phyloP scores from a whole-genome alignment of 768 basidiomycete species.

The Tylopilus sp. region DNA sequence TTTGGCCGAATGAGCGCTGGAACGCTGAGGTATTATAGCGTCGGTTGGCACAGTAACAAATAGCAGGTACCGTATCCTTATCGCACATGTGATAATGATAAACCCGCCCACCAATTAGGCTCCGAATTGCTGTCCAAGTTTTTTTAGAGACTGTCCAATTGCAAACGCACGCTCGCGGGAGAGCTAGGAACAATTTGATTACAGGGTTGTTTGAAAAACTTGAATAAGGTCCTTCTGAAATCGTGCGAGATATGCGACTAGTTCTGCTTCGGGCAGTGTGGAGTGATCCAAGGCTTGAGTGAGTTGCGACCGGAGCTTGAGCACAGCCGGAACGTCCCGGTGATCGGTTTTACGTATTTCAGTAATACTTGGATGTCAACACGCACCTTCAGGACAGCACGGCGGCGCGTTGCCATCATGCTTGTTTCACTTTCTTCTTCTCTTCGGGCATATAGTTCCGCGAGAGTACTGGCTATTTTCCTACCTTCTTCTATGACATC shows the following conservation, averaged over 20 bases:
- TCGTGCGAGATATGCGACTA: constrained; percentile 59
- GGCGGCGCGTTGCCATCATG: constrained; percentile 58
- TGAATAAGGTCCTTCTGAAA: constrained; percentile 71
- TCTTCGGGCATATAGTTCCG: constrained; percentile 51
- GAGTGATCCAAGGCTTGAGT: constrained; percentile 71
- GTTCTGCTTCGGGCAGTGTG: constrained; percentile 66
- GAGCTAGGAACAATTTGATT: constrained; percentile 2
- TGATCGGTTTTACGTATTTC: not conserved
- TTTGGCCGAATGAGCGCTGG: not conserved
- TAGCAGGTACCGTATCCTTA: constrained; percentile 9
- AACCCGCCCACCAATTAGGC: not conserved
- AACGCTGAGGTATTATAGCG: not conserved
- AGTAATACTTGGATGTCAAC: not conserved
- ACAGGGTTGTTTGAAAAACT: constrained; percentile 31
- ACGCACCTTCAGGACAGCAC: constrained; percentile 63
- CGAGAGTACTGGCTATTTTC: constrained; percentile 57
- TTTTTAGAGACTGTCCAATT: too few species aligned
- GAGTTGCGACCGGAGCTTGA: constrained; percentile 72
- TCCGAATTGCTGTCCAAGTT: not conserved
- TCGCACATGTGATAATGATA: constrained; percentile 15
- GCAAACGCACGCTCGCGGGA: not conserved
- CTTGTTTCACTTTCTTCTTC: constrained; percentile 61
- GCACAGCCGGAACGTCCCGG: not conserved
- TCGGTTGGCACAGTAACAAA: not conserved
- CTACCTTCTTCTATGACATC: constrained; percentile 64